Evolutionary conservation across 306 rosid species (phyloP), one percentile per base, ranked within the genome.

Genomic region (Potentilla sterilis): DNA sequence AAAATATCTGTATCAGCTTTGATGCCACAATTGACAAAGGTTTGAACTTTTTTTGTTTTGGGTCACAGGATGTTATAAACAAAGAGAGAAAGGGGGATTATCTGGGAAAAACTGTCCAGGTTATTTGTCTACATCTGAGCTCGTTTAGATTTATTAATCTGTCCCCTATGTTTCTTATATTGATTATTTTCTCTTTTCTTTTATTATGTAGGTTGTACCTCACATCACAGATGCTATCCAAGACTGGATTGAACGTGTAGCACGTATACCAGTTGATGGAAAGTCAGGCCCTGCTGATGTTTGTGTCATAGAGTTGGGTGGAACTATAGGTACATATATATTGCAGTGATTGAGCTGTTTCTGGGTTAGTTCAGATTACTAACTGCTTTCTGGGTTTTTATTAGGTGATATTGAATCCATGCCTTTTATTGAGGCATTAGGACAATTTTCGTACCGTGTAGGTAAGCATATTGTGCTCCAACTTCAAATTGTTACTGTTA

Each of bases 31-130:
- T n/a, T 44, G 51, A n/a, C 74, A 62, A 76, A 69, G 19, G n/a
- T 38, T 9, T 51, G 34, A 62, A 11, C 52, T 75, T 70, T 65
- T 43, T 75, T 55, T 19, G 28, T 40, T 24, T 21, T 41, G 51
- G 75, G 52, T 74, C 63, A 19, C 81, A 85, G 89, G 77, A 62
- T 44, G 89, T 85, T 54, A 77, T 85, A 75, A 84, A 85, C 46
- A 82, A 67, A 67, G 89, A 85, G 73, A 85, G 89, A 54, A 82
- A 44, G 54, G 89, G 89, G n/a, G 89, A 82, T 79, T 85, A 85
- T 72, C 81, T 85, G 54, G 89, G 89, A 42, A 85, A 82, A 79
- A 85, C 89, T 82, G 89, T 85, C 47, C 89, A 85, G 89, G 89
- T 85, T 52, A 78, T 81, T 62, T 43, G 68, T 71, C 70, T 51